A percentile compares a stretch with the other conserved stretches of the same genome.
Evolutionary conservation across 768 basidiomycete species (phyloP).

Genomic region (Gloeopeniophorella convolvens): DNA sequence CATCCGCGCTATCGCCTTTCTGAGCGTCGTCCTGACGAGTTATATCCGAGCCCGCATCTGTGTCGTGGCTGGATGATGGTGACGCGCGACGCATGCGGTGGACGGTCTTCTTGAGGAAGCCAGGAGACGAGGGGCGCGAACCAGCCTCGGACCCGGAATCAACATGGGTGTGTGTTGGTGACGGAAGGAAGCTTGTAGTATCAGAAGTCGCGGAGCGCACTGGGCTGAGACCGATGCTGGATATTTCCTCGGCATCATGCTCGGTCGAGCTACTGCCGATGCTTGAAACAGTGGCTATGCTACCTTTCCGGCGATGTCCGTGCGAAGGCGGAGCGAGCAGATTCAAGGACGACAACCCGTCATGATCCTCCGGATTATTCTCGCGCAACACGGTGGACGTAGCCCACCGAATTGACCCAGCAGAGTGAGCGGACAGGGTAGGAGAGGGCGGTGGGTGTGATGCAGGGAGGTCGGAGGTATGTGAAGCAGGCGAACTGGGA

Average conservation of each 20-base stretch:
- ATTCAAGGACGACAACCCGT: constrained; percentile 45
- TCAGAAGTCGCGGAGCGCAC: constrained; percentile 27
- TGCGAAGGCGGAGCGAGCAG: constrained; percentile 37
- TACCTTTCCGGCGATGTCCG: constrained; percentile 48
- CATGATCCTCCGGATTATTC: constrained; percentile 56
- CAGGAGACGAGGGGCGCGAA: constrained; percentile 24
- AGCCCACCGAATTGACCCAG: constrained; percentile 53
- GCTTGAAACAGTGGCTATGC: constrained; percentile 49
- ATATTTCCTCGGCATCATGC: constrained; percentile 21
- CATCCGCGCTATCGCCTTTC: constrained; percentile 19
- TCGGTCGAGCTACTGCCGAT: constrained; percentile 43
- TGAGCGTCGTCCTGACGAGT: constrained; percentile 20
- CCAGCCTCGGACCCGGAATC: constrained; percentile 30
- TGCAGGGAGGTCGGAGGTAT: constrained; percentile 34
- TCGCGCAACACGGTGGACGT: constrained; percentile 55
- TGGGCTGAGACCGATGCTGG: constrained; percentile 17
- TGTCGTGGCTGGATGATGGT: constrained; percentile 20
- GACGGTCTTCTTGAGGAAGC: constrained; percentile 15
- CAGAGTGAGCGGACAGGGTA: constrained; percentile 50
- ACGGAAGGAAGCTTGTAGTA: constrained; percentile 30
- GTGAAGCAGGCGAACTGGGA: constrained; percentile 24
- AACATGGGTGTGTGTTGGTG: constrained; percentile 34
- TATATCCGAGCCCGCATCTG: not conserved
- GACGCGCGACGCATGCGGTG: constrained; percentile 8
- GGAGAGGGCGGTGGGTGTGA: constrained; percentile 61